Evolutionary conservation across 2,329 filamentous ascomycete genomes (phyloP).

Genomic region (Colletotrichum lindemuthianum): DNA sequence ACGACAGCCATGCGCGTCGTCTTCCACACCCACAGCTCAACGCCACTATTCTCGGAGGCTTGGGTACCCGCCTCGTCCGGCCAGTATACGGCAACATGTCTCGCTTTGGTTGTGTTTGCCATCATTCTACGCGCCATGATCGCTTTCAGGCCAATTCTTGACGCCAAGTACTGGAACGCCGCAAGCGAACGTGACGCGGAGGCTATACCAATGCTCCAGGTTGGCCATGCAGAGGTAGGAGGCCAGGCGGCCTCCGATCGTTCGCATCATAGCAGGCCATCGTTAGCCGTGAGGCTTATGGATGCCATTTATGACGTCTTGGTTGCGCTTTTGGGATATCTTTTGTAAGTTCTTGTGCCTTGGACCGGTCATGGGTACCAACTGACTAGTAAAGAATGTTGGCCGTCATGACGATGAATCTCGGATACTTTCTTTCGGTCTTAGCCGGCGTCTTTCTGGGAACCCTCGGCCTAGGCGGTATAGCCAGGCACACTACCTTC

Average conservation of each 20-base stretch:
- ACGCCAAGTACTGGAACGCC: slow-evolving; percentile 8
- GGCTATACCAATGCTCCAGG: not conserved
- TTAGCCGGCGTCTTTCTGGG: slow-evolving; percentile 79
- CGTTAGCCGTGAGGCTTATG: not conserved
- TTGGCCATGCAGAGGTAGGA: not conserved
- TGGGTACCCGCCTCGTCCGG: slow-evolving; percentile 5
- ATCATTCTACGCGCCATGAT: slow-evolving; percentile 20
- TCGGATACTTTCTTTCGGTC: slow-evolving; percentile 79
- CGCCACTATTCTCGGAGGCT: slow-evolving; percentile 3
- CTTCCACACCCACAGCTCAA: slow-evolving; percentile 24
- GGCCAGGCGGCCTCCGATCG: not conserved
- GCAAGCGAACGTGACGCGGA: not conserved
- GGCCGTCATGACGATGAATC: slow-evolving; percentile 82
- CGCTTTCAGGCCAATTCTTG: slow-evolving; percentile 19
- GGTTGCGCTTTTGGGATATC: slow-evolving; percentile 61
- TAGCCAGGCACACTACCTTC: slow-evolving; percentile 23
- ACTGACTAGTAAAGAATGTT: slow-evolving; percentile 70
- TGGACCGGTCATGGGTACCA: too few relatives aligned
- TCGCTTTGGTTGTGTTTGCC: slow-evolving; percentile 9
- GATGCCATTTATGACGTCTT: slow-evolving; percentile 10
- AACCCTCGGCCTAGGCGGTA: slow-evolving; percentile 72
- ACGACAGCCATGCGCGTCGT: slow-evolving; percentile 18
- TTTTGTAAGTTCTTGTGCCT: slow-evolving; percentile 71
- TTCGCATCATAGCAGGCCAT: too few relatives aligned
- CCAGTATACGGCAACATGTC: slow-evolving; percentile 19